Percentiles rank a stretch among this genome's conserved stretches.
These are phyloP conservation scores for Fusarium humuli DNA, from an alignment of 2,329 filamentous ascomycete species.

Conservation along the genomic window DNA sequence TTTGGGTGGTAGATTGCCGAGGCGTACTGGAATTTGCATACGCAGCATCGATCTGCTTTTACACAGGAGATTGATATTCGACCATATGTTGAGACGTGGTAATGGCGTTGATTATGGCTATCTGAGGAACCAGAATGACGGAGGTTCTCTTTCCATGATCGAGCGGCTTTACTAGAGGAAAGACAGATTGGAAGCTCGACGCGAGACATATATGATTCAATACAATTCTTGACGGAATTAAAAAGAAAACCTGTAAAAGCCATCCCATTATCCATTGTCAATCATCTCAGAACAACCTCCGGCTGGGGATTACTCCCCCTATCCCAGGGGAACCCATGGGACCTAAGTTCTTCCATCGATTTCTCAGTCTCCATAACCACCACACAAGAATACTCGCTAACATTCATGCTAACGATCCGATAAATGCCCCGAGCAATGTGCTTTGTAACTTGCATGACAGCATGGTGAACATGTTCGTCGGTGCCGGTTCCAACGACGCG, in stretches of 20 bases:
- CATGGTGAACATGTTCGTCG: slow-evolving; percentile 4
- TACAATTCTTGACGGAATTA: too few species aligned
- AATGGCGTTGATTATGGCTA: slow-evolving; percentile 37
- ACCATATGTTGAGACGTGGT: slow-evolving; percentile 88
- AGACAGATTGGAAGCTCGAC: too few species aligned
- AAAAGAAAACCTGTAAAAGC: too few species aligned
- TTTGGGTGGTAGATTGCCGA: slow-evolving; percentile 76
- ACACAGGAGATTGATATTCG: slow-evolving; percentile 85
- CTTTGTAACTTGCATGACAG: not conserved
- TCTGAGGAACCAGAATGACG: not conserved
- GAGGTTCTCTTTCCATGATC: too few species aligned
- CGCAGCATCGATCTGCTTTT: slow-evolving; percentile 81
- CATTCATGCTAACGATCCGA: not conserved
- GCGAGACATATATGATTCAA: too few species aligned
- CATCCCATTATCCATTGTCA: too few species aligned
- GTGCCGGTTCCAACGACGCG: not conserved
- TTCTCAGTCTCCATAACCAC: not conserved
- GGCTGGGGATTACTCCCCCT: not conserved
- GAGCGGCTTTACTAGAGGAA: too few species aligned
- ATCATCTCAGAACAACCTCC: not conserved
- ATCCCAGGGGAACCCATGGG: slow-evolving; percentile 1
- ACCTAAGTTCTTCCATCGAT: not conserved
- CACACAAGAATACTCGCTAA: not conserved
- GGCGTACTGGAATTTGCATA: slow-evolving; percentile 85
- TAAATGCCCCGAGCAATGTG: not conserved